Evolutionary conservation across 768 basidiomycete genomes (phyloP).

Genomic region (Lactarius sanguifluus): DNA sequence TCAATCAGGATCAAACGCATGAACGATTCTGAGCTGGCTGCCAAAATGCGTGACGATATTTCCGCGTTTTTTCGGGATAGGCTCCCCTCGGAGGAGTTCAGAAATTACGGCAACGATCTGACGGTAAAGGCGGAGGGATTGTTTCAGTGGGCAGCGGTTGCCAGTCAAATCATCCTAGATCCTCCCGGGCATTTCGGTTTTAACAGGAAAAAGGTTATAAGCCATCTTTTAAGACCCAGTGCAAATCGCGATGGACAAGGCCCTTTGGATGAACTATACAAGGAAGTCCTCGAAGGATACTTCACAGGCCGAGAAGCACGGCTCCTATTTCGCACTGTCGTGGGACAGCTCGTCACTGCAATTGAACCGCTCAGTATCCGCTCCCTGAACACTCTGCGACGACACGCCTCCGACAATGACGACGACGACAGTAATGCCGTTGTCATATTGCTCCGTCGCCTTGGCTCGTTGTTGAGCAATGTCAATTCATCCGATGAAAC

Average conservation of each 20-base stretch:
- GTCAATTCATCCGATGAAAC: not conserved
- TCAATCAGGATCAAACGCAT: not conserved
- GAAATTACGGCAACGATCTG: not conserved
- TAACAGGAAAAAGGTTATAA: not conserved
- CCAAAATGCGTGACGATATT: not conserved
- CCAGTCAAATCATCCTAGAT: not conserved
- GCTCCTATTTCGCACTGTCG: not conserved
- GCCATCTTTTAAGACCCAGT: not conserved
- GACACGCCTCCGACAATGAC: no score
- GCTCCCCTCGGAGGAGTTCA: not conserved
- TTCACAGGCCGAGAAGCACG: not conserved
- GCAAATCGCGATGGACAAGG: not conserved
- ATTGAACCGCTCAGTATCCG: not conserved
- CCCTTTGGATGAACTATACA: not conserved
- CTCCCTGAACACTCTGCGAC: not conserved
- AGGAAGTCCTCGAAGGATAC: not conserved
- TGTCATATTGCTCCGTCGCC: not conserved
- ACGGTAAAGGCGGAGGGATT: not conserved
- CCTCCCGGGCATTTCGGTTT: not conserved
- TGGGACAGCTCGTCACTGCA: not conserved
- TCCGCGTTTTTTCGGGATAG: not conserved
- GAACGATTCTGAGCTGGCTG: not conserved
- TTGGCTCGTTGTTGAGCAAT: conserved; percentile 11
- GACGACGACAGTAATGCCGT: not conserved
- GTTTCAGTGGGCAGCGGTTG: not conserved